Percentiles rank a stretch among this genome's conserved stretches.
Conservation (phyloP, 2,329 filamentous ascomycete species). For the Parafenestella ontariensis region DNA sequence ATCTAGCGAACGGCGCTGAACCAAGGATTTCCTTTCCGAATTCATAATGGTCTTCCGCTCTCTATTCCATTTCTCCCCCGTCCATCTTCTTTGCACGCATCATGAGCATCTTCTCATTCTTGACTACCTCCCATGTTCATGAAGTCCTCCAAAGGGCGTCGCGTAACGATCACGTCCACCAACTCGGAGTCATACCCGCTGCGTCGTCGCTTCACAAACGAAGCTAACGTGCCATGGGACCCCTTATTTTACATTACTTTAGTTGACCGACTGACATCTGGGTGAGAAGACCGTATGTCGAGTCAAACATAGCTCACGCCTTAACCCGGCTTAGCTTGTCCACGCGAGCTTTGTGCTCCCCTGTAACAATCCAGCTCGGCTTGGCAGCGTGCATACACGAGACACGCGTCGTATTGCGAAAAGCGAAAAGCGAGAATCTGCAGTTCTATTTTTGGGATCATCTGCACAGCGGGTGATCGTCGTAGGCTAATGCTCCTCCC, state of each 20-base stretch:
- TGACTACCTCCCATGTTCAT: not conserved
- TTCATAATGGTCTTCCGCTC: not conserved
- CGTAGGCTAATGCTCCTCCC: not conserved
- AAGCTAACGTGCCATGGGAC: too few relatives aligned
- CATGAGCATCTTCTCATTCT: not conserved
- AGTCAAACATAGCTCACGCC: not conserved
- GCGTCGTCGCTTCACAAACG: too few relatives aligned
- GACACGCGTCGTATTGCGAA: not conserved
- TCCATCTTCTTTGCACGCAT: not conserved
- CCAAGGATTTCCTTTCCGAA: not conserved
- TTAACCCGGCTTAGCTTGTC: not conserved
- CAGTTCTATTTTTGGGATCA: not conserved
- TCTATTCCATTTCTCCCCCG: too few relatives aligned
- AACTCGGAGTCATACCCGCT: too few relatives aligned
- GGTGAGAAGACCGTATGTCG: too few relatives aligned
- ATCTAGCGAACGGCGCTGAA: constrained; percentile 8
- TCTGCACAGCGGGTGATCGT: not conserved
- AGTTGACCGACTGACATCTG: too few relatives aligned
- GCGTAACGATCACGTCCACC: not conserved
- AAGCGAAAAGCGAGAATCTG: not conserved
- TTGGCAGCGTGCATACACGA: not conserved
- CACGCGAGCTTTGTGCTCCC: not conserved
- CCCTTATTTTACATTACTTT: too few relatives aligned
- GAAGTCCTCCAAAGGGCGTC: not conserved
- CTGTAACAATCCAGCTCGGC: not conserved